Base-by-base conservation (phyloP, 2,329 filamentous ascomycete genomes). In the Fusarium multiceps region DNA sequence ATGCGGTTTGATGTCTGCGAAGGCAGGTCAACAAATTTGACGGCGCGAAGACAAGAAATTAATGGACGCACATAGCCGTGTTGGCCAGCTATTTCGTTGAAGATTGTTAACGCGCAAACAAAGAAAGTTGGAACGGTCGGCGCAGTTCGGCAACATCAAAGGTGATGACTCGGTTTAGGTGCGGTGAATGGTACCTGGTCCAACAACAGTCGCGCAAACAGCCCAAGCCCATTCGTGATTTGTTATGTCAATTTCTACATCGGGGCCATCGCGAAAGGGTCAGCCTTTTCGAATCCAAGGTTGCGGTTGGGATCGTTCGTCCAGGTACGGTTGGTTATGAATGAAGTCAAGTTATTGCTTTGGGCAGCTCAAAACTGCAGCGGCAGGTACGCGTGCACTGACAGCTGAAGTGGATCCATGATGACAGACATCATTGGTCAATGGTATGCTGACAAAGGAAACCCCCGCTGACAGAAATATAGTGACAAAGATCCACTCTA, bases 71-170 rank as follows among this genome's bases (percentile, higher is more conserved):
- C 73, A 57, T 68, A 40, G 55, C 63, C 45, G 63, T 59, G 28
- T 47, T 63, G 64, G 58, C 61, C 59, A 28, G 37, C 25, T 55
- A 55, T 49, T 30, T 66, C 37, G 30, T 53, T 49, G 32, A 63
- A 28, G 43, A 62, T 53, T n/a, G 49, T 58, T 37, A 37, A 37
- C 34, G 34, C 34, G 34, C 34, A 37, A 37, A 37, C 34, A 37
- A n/a, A 37, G 18, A n/a, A 37, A 37, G 34, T 37, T 37, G 34
- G 34, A 37, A 37, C 34, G 34, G 34, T 37, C 34, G 34, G 34
- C 18, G 34, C 34, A 37, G 34, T 37, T 37, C 65, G 56, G 71
- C 74, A 69, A 77, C 68, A 58, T 18, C 32, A 28, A 79, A 65
- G 59, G 59, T 68, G 68, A 51, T 53, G 30, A 42, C 41, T 37